These are phyloP conservation scores for Fusarium scirpi DNA, from an alignment of 2,329 filamentous ascomycete species.

Conservation along the genomic window DNA sequence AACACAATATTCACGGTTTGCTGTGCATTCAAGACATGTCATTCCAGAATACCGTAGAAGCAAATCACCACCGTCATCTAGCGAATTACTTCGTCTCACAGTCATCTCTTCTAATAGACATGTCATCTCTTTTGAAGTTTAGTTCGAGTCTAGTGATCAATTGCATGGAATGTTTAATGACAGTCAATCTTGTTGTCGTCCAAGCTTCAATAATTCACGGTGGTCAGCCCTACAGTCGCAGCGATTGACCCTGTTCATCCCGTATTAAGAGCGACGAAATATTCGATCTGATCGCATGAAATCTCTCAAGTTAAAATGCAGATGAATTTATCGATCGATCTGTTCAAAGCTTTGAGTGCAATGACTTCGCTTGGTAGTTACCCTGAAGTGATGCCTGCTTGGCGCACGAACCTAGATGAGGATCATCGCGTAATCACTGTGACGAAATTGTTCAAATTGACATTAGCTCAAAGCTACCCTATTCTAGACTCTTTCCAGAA, in stretches of 20 bases:
- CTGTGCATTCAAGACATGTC: background rate
- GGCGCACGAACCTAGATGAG: background rate
- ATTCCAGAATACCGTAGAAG: slow-evolving; percentile 4
- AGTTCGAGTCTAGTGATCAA: background rate
- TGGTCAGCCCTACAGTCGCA: background rate
- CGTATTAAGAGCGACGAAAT: background rate
- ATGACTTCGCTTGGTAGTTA: background rate
- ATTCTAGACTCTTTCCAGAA: slow-evolving; percentile 6
- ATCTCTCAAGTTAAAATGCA: background rate
- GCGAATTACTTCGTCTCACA: background rate
- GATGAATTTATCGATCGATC: background rate
- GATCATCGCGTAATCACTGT: slow-evolving; percentile 4
- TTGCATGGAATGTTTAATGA: slow-evolving; percentile 11
- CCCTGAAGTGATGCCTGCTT: background rate
- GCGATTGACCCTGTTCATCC: background rate
- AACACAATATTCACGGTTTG: background rate
- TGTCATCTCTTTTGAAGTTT: background rate
- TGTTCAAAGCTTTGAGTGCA: background rate
- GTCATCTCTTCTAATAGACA: background rate
- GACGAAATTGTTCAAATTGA: background rate
- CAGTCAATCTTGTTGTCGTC: background rate
- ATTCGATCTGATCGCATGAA: background rate
- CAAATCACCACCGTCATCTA: background rate
- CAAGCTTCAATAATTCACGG: background rate
- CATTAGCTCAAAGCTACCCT: background rate